Evolutionary conservation across 257 asterid species (phyloP).

Genomic region (Voacanga thouarsii): DNA sequence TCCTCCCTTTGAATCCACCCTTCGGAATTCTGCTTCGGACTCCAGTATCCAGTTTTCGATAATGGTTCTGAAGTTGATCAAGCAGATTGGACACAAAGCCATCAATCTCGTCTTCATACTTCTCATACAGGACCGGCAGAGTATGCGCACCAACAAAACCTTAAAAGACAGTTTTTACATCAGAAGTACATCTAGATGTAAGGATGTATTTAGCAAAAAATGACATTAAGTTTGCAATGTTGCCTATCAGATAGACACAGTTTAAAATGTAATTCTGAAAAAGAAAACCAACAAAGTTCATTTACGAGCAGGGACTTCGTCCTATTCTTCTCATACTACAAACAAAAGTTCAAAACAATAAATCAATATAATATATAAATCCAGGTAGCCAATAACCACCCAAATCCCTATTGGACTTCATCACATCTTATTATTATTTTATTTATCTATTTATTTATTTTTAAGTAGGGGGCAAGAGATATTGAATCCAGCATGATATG

Average conservation of each 20-base stretch:
- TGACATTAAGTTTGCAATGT: too few relatives aligned
- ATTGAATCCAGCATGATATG: too few relatives aligned
- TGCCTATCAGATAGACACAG: too few relatives aligned
- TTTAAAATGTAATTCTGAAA: too few relatives aligned
- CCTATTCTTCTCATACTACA: background rate
- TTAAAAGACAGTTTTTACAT: conserved; percentile 8
- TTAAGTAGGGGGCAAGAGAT: too few relatives aligned
- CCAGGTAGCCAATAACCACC: too few relatives aligned
- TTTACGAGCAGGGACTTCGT: too few relatives aligned
- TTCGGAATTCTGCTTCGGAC: conserved; percentile 58
- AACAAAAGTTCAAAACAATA: background rate
- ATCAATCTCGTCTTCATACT: conserved; percentile 73
- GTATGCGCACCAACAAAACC: conserved; percentile 87
- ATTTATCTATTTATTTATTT: too few relatives aligned
- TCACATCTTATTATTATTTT: too few relatives aligned
- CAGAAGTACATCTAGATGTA: background rate
- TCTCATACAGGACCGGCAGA: conserved; percentile 69
- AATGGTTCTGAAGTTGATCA: conserved; percentile 52
- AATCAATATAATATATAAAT: background rate
- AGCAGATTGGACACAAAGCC: conserved; percentile 45
- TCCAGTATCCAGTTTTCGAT: conserved; percentile 55
- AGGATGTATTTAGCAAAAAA: background rate
- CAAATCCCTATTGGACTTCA: too few relatives aligned
- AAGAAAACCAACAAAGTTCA: too few relatives aligned
- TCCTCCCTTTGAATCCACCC: conserved; percentile 44